These are phyloP conservation scores for Podospora australis DNA, from an alignment of 495 filamentous ascomycete genomes.

Conservation along the genomic window DNA sequence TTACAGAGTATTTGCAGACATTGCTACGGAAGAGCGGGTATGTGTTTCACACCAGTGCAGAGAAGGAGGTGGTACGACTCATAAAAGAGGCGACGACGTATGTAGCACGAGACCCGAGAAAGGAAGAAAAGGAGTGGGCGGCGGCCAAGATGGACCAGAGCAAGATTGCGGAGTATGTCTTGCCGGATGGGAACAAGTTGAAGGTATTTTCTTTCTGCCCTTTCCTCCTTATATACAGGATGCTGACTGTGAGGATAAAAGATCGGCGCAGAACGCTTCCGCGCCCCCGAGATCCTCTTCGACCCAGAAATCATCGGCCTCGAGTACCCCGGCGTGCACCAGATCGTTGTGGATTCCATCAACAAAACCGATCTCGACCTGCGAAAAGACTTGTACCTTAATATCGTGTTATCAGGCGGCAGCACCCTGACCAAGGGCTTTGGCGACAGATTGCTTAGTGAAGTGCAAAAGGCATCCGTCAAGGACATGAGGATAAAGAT, in stretches of 20 bases:
- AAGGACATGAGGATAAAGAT: conserved; percentile 99
- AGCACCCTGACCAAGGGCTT: conserved; percentile 84
- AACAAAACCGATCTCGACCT: conserved; percentile 96
- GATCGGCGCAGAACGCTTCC: conserved; percentile 87
- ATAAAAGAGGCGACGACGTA: conserved; percentile 96
- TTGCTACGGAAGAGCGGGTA: conserved; percentile 87
- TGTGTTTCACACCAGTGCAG: conserved; percentile 93
- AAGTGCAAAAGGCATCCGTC: conserved; percentile 87
- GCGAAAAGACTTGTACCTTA: conserved; percentile 86
- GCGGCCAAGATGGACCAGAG: conserved; percentile 52
- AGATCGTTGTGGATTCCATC: conserved; percentile 95
- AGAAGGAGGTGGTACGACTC: conserved; percentile 93
- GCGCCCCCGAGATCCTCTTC: conserved; percentile 95
- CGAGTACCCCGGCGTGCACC: conserved; percentile 94
- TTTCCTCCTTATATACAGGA: neutral
- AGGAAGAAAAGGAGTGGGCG: conserved; percentile 95
- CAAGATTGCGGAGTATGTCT: conserved; percentile 75
- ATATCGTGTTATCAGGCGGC: conserved; percentile 94
- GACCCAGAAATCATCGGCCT: conserved; percentile 94
- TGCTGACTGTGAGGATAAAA: conserved; percentile 22
- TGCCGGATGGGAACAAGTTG: conserved; percentile 89
- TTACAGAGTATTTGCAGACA: conserved; percentile 91
- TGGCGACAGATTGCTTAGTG: conserved; percentile 84
- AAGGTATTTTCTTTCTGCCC: conserved; percentile 52
- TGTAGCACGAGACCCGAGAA: conserved; percentile 82